phyloP scores from a whole-genome alignment of 805 yeast genomes.

The Cyberlindnera mississippiensis region DNA sequence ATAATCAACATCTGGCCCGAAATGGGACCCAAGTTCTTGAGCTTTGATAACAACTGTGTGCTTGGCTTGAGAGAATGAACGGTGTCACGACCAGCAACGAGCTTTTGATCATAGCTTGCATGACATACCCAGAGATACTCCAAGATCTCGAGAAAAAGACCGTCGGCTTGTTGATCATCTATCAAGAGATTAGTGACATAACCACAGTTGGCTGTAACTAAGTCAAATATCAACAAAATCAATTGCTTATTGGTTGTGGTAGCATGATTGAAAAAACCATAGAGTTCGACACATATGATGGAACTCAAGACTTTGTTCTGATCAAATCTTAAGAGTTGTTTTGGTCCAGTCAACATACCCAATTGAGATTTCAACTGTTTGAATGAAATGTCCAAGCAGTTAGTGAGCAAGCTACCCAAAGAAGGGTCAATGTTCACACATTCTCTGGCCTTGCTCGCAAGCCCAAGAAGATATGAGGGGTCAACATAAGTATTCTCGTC shows the following conservation, averaged over 20 bases:
- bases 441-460: not conserved
- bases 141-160: not conserved
- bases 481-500: not conserved
- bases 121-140: constrained; percentile 11
- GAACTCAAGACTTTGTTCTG: not conserved
- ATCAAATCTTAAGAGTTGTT: constrained; percentile 3
- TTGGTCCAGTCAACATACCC: not conserved
- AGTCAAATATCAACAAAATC: constrained; percentile 4
- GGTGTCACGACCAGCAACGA: not conserved
- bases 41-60: not conserved
- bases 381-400: not conserved
- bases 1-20: not conserved
- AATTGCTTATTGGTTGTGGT: constrained; percentile 3
- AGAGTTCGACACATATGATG: constrained; percentile 5
- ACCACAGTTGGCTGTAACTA: constrained; percentile 8
- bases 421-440: not conserved
- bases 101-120: constrained; percentile 1
- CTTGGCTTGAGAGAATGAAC: constrained; percentile 4
- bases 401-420: not conserved
- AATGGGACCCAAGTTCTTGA: constrained; percentile 4
- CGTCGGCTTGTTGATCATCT: not conserved
- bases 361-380: not conserved
- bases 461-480: not conserved
- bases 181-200: constrained; percentile 1
- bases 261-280: constrained; percentile 8